Evolutionary conservation across 371 early-diverging fungal genomes (phyloP), one percentile per base, ranked within the genome.

Genomic region (Actinomortierella ambigua): DNA sequence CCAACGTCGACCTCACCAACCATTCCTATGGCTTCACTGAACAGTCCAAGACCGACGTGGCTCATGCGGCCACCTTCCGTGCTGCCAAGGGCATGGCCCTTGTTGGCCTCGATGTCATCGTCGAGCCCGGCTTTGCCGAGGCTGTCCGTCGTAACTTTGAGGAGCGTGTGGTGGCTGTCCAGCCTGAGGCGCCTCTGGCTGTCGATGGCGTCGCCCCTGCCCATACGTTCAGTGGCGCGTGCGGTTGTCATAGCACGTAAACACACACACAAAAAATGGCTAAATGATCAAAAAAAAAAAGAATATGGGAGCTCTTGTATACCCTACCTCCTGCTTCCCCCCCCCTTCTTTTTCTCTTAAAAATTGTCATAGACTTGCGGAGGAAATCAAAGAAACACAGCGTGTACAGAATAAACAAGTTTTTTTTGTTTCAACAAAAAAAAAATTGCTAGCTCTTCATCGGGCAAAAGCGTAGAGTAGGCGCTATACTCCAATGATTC

Each of bases 11-110:
- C 4, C 81, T 85, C 22, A 73, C 86, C 7, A 85, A 86, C 57
- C 93, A 93, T 59, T 87, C 91, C 0, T 68, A 80, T 18, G 86
- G 82, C 55, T 93, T 93, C 63, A 60, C 87, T 1, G 69, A 77
- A 40, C 84, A 76, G 7, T 86, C 92, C 0, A 70, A 80, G 58
- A 85, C 91, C 0, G 69, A 69, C 13, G 64, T 68, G 18, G 93
- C 91, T n/a, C 91, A 92, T 58, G 56, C 68, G 50, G 78, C 79
- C 43, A 82, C 88, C 0, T 53, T 89, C 47, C 75, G 79, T 8
- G 86, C 89, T 23, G 79, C 86, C 26, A 77, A 73, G 48, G 76
- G 71, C 6, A 50, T 81, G 61, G 58, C 79, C 0, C 53, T 81
- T 44, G 65, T 67, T 20, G 77, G 65, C 2, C 26, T 79, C 39